Evolutionary conservation across 2,329 filamentous ascomycete species (phyloP).

Genomic region (Trichoderma brevicompactum): DNA sequence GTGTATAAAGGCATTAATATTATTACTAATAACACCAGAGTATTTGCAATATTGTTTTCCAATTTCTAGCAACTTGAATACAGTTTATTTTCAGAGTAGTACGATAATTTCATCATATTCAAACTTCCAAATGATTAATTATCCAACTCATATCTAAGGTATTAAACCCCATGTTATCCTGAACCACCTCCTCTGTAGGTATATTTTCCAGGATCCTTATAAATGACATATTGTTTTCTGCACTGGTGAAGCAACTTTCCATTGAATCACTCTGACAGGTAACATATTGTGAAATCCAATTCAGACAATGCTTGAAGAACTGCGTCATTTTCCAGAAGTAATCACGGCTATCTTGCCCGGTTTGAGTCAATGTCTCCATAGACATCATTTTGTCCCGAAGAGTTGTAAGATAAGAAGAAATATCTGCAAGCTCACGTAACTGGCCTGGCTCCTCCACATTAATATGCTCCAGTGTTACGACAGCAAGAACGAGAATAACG

Average conservation of each 20-base stretch:
- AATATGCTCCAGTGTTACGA: background rate
- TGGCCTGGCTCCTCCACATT: background rate
- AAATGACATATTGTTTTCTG: background rate
- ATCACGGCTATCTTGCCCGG: background rate
- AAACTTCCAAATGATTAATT: background rate
- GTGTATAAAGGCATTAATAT: no score
- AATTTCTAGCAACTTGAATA: no score
- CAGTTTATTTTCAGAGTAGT: no score
- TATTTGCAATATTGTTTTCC: no score
- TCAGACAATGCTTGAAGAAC: background rate
- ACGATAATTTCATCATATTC: no score
- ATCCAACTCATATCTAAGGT: background rate
- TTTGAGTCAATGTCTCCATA: background rate
- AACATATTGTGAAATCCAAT: background rate
- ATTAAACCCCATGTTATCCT: background rate
- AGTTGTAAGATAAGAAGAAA: background rate
- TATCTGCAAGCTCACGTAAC: background rate
- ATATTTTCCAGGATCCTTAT: background rate
- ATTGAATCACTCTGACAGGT: background rate
- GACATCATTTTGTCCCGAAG: background rate
- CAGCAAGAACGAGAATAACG: background rate
- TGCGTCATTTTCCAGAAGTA: constrained; percentile 16
- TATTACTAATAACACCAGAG: no score
- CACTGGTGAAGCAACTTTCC: background rate
- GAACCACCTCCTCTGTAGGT: background rate